Evolutionary conservation across 2,329 filamentous ascomycete species (phyloP), one percentile per base, ranked within the genome.

Genomic region (Didymella sp.): DNA sequence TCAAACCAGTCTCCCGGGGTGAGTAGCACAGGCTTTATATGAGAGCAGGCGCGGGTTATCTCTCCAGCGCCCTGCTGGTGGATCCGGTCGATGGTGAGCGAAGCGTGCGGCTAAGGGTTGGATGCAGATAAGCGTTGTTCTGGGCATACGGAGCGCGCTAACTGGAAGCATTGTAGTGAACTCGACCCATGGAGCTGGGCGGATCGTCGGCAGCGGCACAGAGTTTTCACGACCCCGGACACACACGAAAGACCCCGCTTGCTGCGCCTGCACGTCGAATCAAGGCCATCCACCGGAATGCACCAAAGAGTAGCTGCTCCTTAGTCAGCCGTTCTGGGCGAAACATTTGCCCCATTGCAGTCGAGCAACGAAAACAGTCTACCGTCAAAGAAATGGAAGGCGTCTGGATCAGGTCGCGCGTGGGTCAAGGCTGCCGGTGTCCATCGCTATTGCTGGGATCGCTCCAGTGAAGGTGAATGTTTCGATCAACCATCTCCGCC

Each of bases 11-110:
- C 17, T 19, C 19, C 40, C 30, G 35, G 59, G 56, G 58, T 61
- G 57, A 63, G 48, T 33, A 45, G 56, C 61, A 54, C 46, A 59
- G 65, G 27, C 67, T 71, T 72, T 73, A 72, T 71, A 70, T 58
- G 19, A 62, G 57, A 60, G 52, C 57, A 59, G 58, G 43, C 56
- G 62, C 58, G 66, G 67, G 60, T 66, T 62, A 61, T 61, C 37
- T 57, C 47, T 49, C 55, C 54, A 60, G 43, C 47, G 56, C 58
- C 64, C 58, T 62, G 64, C 49, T 58, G 49, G 58, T 60, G 65
- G 63, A 67, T 62, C 59, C 64, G 55, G 43, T 59, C 52, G 51
- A 62, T 66, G 58, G 68, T 64, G 64, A 68, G 66, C 48, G 57
- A 65, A 63, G 53, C 41, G 56, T 62, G 61, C 52, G 24, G 56